Conservation (phyloP, 1,284 basidiomycete genomes). For the Irpex sp. region DNA sequence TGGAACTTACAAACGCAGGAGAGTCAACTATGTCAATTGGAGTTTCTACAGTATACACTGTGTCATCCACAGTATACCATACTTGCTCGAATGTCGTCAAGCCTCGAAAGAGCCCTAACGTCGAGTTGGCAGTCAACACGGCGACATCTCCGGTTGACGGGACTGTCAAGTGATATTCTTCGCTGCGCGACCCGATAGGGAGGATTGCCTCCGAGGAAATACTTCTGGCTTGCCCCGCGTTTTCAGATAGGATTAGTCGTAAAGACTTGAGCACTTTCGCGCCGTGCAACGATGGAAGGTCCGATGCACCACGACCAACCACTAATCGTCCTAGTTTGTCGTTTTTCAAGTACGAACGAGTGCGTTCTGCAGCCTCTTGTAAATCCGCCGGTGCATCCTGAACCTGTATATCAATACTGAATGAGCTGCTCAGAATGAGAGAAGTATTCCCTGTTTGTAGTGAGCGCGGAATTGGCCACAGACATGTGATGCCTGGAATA, state of each 20-base stretch:
- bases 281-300: constrained; percentile 26
- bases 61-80: constrained; percentile 53
- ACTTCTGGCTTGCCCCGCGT: constrained; percentile 22
- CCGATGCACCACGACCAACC: constrained; percentile 43
- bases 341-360: constrained; percentile 31
- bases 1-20: constrained; percentile 54
- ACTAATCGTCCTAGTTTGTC: constrained; percentile 44
- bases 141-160: constrained; percentile 58
- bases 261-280: constrained; percentile 29
- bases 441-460: constrained; percentile 46
- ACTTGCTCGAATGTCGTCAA: constrained; percentile 83
- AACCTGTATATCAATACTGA: constrained; percentile 35
- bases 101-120: constrained; percentile 77
- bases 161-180: constrained; percentile 62
- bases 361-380: constrained; percentile 37
- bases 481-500: constrained; percentile 2
- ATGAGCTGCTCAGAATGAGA: constrained; percentile 45
- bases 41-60: constrained; percentile 51
- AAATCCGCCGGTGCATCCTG: constrained; percentile 38
- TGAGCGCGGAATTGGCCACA: constrained; percentile 62
- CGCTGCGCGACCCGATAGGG: constrained; percentile 50
- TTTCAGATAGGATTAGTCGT: constrained; percentile 35
- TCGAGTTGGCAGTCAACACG: constrained; percentile 60
- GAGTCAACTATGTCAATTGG: constrained; percentile 58
- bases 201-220: constrained; percentile 53